Conservation (phyloP, 2,329 filamentous ascomycete species). For the Bipolaris gigantea region DNA sequence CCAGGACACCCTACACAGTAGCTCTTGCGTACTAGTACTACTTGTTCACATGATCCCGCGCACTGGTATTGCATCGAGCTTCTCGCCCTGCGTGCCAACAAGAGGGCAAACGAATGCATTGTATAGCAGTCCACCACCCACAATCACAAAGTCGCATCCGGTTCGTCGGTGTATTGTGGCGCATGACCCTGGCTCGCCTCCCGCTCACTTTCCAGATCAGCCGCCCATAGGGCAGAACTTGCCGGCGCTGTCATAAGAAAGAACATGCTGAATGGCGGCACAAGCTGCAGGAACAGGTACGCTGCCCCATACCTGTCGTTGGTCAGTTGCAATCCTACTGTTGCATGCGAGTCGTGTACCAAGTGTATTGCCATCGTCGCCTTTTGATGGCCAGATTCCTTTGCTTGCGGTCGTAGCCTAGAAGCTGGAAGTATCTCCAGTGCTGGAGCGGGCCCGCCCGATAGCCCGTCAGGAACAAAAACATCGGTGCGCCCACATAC, state of each 20-base stretch:
- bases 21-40: not conserved
- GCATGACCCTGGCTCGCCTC: conserved; percentile 24
- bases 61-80: not conserved
- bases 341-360: conserved; percentile 51
- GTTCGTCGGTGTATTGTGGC: conserved; percentile 38
- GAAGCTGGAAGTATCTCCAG: conserved; percentile 84
- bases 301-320: conserved; percentile 74
- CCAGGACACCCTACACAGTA: not conserved
- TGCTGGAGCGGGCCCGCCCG: conserved; percentile 86
- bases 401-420: conserved; percentile 73
- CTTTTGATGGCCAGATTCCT: conserved; percentile 68
- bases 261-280: conserved; percentile 89
- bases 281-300: conserved; percentile 80
- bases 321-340: conserved; percentile 9
- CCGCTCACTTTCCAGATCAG: conserved; percentile 64
- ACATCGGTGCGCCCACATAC: conserved; percentile 78
- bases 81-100: not conserved
- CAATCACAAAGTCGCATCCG: conserved; percentile 23
- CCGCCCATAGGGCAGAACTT: conserved; percentile 85
- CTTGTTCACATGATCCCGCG: not conserved
- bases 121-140: not conserved
- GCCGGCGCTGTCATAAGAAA: conserved; percentile 86
- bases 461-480: conserved; percentile 85
- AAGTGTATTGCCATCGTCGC: conserved; percentile 80
- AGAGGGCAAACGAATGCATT: not conserved